Evolutionary conservation across 2,329 filamentous ascomycete species (phyloP).

Genomic region (Graphiopsis chlorocephala): DNA sequence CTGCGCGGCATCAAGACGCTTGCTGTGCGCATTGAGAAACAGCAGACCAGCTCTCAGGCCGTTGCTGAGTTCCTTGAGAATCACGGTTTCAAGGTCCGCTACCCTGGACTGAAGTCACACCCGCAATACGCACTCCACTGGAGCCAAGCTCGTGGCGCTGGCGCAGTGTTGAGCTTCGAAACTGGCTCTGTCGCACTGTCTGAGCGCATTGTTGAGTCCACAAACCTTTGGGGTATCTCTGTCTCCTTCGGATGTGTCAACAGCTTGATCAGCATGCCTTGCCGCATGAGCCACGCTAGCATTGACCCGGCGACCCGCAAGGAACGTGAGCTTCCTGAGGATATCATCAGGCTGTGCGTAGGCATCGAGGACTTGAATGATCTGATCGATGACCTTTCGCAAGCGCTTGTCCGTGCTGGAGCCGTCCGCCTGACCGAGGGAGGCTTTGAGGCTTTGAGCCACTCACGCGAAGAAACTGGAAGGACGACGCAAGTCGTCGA

Average conservation of each 20-base stretch:
- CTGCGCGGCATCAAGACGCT: conserved; percentile 95
- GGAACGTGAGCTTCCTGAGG: conserved; percentile 90
- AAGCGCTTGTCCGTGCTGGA: conserved; percentile 90
- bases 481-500: conserved; percentile 36
- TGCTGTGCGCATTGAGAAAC: conserved; percentile 97
- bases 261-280: conserved; percentile 98
- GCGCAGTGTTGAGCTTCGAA: conserved; percentile 93
- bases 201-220: conserved; percentile 90
- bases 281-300: conserved; percentile 98
- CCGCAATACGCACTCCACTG: conserved; percentile 95
- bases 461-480: conserved; percentile 29
- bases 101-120: conserved; percentile 89
- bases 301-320: conserved; percentile 92
- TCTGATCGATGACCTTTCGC: conserved; percentile 85
- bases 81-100: conserved; percentile 90
- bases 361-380: conserved; percentile 93
- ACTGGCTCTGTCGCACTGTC: conserved; percentile 81
- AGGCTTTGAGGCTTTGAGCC: conserved; percentile 65
- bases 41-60: conserved; percentile 84
- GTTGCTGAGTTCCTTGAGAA: conserved; percentile 91
- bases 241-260: conserved; percentile 99
- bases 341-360: conserved; percentile 91
- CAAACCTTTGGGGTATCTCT: conserved; percentile 88
- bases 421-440: conserved; percentile 84
- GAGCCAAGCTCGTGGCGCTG: conserved; percentile 90